Evolutionary conservation across 306 rosid species (phyloP).

Genomic region (Lathyrus oleraceus): DNA sequence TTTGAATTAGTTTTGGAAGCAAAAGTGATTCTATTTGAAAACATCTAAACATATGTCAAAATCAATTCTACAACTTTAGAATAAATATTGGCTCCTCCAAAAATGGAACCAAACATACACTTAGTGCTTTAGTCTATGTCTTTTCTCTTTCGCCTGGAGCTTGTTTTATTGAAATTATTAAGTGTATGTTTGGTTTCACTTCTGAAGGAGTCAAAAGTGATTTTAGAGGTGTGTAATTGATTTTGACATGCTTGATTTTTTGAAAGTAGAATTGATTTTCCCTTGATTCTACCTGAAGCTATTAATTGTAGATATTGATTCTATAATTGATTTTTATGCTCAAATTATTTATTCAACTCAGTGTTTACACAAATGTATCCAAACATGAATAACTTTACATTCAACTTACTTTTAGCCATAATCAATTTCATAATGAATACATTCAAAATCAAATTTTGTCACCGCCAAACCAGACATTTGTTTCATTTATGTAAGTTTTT

Average conservation of each 20-base stretch:
- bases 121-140: not conserved
- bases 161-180: not conserved
- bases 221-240: not conserved
- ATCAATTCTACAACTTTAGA: not conserved
- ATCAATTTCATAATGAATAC: not conserved
- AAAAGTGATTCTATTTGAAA: not conserved
- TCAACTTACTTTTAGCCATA: not conserved
- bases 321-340: not conserved
- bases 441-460: too few species aligned
- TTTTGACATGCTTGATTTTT: not conserved
- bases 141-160: conserved; percentile 13
- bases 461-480: too few species aligned
- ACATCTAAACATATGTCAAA: not conserved
- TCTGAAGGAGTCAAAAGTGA: not conserved
- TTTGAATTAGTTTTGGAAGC: not conserved
- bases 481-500: not conserved
- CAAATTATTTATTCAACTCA: not conserved
- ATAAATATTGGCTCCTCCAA: not conserved
- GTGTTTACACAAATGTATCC: not conserved
- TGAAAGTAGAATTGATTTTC: not conserved
- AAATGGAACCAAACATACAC: not conserved
- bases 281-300: not conserved
- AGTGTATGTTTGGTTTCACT: not conserved
- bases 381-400: not conserved
- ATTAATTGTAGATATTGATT: not conserved